A percentile compares a stretch with the other conserved stretches of the same genome.
Conservation (phyloP, 805 yeast species). For the Pichia heedii region DNA sequence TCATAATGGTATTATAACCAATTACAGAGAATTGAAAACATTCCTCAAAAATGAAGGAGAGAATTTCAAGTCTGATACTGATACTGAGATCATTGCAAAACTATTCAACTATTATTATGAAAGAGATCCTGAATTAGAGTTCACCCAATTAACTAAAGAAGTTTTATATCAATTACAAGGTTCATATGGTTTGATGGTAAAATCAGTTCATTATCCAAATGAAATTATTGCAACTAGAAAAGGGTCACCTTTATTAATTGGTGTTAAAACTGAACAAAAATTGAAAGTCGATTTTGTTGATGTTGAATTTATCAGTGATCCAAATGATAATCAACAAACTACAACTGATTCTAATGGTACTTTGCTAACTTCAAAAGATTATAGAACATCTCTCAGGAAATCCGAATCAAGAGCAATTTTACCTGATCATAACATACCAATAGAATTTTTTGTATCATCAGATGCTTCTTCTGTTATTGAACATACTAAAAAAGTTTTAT, state of each 20-base stretch:
- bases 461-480: constrained; percentile 96
- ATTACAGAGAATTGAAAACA: constrained; percentile 83
- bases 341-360: constrained; percentile 24
- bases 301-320: constrained; percentile 82
- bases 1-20: constrained; percentile 97
- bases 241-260: constrained; percentile 95
- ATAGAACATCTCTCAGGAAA: constrained; percentile 21
- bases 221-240: constrained; percentile 96
- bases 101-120: constrained; percentile 81
- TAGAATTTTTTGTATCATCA: constrained; percentile 91
- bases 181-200: constrained; percentile 91
- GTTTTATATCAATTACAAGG: constrained; percentile 93
- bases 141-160: constrained; percentile 85
- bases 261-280: constrained; percentile 93
- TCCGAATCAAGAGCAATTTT: constrained; percentile 86
- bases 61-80: constrained; percentile 85
- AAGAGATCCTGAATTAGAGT: constrained; percentile 75
- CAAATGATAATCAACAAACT: constrained; percentile 7
- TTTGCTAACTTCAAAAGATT: constrained; percentile 9
- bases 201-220: constrained; percentile 86
- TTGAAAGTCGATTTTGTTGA: constrained; percentile 97
- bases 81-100: constrained; percentile 96
- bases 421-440: constrained; percentile 84
- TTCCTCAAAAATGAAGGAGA: constrained; percentile 73
- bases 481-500: constrained; percentile 94